Evolutionary conservation across 257 asterid genomes (phyloP), one percentile per base, ranked within the genome.

Genomic region (Eucommia ulmoides): DNA sequence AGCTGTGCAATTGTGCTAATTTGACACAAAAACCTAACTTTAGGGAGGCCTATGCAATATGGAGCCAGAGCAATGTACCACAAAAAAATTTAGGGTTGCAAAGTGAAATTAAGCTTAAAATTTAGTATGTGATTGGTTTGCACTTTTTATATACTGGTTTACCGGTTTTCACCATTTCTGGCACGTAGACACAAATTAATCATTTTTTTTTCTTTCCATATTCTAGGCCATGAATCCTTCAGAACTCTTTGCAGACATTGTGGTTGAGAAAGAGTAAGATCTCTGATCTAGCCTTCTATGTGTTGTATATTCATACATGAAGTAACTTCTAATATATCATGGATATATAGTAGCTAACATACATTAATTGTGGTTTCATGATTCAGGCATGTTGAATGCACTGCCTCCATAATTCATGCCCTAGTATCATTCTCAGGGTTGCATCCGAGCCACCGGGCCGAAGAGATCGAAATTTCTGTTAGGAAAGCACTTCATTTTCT

Each of bases 241-340:
- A 0, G 93, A 85, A 67, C 65, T 82, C 19, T 81, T 85, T 49
- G 93, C 91, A 0, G 91, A 82, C 57, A 82, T 82, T 24, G 88
- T 85, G 6, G 84, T 85, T 7, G 95, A 85, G 61, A 63, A 72
- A 67, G 92, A 82, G 93, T 85, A 73, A 61, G 87, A 64, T 50
- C 53, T 41, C 11, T 49, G 22, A 35, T 35, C 15, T 18, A 35
- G 16, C 44, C n/a, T 35, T 3, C n/a, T 18, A 10, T 18, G 16
- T 35, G 11, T 9, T 2, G 16, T 35, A 10, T 1, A 15, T 2
- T 35, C 15, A 10, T 1, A 2, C 3, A 35, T 10, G n/a, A 35
- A 10, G 0, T 1, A 10, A 10, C 11, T 35, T 4, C 3, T 10
- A 35, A 35, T 10, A 35, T 10, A 35, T 35, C n/a, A 10, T 4